Conservation (phyloP, 2,329 filamentous ascomycete species). For the Ophiocordyceps camponoti-rufipedis region DNA sequence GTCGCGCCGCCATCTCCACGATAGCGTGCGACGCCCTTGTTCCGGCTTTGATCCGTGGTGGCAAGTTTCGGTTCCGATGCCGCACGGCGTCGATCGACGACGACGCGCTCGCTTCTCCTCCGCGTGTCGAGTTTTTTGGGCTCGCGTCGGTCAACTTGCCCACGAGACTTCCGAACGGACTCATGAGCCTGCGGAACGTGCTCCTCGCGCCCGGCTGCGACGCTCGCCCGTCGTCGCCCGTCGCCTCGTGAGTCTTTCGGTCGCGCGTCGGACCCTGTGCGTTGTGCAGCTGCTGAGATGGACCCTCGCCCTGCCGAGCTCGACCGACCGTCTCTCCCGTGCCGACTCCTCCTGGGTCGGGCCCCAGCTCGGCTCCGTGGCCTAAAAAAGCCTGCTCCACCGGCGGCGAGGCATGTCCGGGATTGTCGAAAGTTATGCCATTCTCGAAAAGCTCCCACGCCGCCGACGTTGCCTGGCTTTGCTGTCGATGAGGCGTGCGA, state of each 20-base stretch:
- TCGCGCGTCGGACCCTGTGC: no score
- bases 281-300: background rate
- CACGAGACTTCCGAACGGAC: background rate
- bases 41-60: background rate
- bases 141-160: background rate
- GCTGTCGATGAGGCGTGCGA: slow-evolving; percentile 12
- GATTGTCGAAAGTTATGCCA: slow-evolving; percentile 11
- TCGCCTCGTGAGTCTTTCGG: no score
- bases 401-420: slow-evolving; percentile 2
- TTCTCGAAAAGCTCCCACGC: slow-evolving; percentile 14
- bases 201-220: background rate
- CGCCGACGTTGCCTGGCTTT: slow-evolving; percentile 8
- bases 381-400: slow-evolving; percentile 18
- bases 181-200: background rate
- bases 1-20: background rate
- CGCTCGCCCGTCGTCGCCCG: no score
- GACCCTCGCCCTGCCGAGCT: background rate
- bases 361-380: slow-evolving; percentile 4
- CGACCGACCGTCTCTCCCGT: background rate
- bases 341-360: slow-evolving; percentile 4
- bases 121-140: background rate
- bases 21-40: background rate
- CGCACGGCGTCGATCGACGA: background rate
- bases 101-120: background rate
- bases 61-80: background rate